These are phyloP conservation scores for Pilobolus umbonatus DNA, from an alignment of 192 early-diverging fungal species.

Conservation along the genomic window DNA sequence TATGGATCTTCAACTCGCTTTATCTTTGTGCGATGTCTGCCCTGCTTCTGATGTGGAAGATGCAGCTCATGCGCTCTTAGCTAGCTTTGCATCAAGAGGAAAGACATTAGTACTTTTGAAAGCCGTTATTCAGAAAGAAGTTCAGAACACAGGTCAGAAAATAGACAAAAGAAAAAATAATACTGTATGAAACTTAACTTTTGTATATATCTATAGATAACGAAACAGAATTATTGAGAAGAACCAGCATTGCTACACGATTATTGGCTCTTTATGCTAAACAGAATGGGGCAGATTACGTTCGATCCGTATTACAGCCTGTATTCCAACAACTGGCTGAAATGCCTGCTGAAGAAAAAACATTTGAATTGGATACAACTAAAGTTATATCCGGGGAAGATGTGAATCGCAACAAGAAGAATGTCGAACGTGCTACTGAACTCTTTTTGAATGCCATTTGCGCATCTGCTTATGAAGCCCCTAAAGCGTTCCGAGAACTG, in stretches of 20 bases:
- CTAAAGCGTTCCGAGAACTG: constrained; percentile 69
- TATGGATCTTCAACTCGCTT: constrained; percentile 66
- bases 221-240: constrained; percentile 83
- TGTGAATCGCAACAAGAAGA: constrained; percentile 66
- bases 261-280: constrained; percentile 83
- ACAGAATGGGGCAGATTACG: constrained; percentile 72
- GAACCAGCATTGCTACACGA: constrained; percentile 89
- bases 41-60: constrained; percentile 87
- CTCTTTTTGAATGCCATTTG: constrained; percentile 83
- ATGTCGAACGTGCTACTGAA: constrained; percentile 72
- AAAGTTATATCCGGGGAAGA: constrained; percentile 66
- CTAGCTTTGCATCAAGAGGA: constrained; percentile 75
- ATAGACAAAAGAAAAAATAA: not conserved
- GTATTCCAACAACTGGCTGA: constrained; percentile 64
- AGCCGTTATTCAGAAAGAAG: constrained; percentile 78
- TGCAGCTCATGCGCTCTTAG: constrained; percentile 69
- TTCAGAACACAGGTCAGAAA: constrained; percentile 70
- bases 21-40: constrained; percentile 82
- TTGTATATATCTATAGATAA: constrained; percentile 39
- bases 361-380: constrained; percentile 87
- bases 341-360: constrained; percentile 60
- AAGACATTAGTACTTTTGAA: constrained; percentile 71
- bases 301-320: constrained; percentile 77
- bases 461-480: constrained; percentile 63
- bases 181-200: not conserved